Evolutionary conservation across 129 eudicot species (phyloP), one percentile per base, ranked within the genome.

Genomic region (Escallonia rubra): DNA sequence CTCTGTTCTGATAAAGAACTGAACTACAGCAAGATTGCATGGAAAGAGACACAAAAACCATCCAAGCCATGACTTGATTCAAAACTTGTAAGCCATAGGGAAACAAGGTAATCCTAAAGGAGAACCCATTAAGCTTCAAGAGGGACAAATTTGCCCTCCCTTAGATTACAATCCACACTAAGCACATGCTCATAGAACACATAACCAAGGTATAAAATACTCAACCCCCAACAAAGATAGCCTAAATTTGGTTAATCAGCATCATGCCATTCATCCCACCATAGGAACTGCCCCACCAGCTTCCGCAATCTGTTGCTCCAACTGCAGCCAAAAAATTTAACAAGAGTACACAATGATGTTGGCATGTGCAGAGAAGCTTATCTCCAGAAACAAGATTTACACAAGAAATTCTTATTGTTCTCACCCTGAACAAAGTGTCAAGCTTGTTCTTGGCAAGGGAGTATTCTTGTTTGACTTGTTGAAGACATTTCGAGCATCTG

Each of bases 271-370:
- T 46, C 63, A 79, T 70, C 63, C 74, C 68, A 87, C 59, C 59
- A 74, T 63, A 23, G 93, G 93, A 72, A 80, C 77, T 56, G 77
- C 67, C 57, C 93, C 96, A 15, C 96, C 96, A 46, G 96, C 96
- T 40, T 80, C 84, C 67, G 83, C 58, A 73, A 89, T 83, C 72
- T 89, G 90, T 72, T 72, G 83, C 88, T 89, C 93, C 84, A 89
- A 67, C 96, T 86, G 83, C 80, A 73, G 45, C n/a, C 54, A 23
- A 68, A 39, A 49, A 39, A 43, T 6, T 6, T 0, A 52, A 44
- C 14, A 39, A 46, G 57, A 57, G 41, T 8, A 7, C 10, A 7
- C 9, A 59, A 40, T 46, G 59, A 41, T 9, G 8, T 65, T n/a
- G 50, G 50, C 10, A 5, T 46, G 10, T 46, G 10, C 10, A 46